Evolutionary conservation across 78 protist genomes (phyloP), one percentile per base, ranked within the genome.

Genomic region (Polysphondylium violaceum): DNA sequence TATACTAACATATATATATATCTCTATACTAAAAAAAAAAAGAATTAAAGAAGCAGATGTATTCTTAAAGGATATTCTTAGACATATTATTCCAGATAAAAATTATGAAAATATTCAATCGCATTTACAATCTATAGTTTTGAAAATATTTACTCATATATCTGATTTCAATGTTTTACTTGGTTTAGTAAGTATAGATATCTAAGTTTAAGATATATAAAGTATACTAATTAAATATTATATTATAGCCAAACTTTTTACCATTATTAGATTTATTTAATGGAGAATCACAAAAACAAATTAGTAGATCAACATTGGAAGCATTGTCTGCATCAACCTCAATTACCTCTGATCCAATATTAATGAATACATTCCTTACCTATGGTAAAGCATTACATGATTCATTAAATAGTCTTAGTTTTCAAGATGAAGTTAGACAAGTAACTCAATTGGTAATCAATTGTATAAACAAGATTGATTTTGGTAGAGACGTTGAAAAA

Each of bases 341-440:
- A 1, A 40, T 74, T 44, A 83, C 68, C 17, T 86, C 93, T 4
- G 98, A 95, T 56, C 96, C 94, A 38, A 63, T 88, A 23, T 33
- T 77, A 1, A 58, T 95, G 27, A 87, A 87, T 53, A 86, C 85
- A 31, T 72, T 95, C 47, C 79, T 96, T 72, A 86, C 78, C 23
- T 27, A 94, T 65, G 86, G 83, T 56, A 93, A 83, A 50, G 74
- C 86, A 25, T 59, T 91, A 73, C 98, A 96, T 60, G 98, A 96
- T 74, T 71, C 96, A 31, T 29, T 96, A 47, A 79, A 90, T 72
- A 61, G 92, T 41, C 65, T 93, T 21, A 36, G 76, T 31, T 78
- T 83, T 40, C 92, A 75, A 41, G 97, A 96, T 59, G 98, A 96
- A 64, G 65, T 88, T 21, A 69, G 96, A 27, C 96, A 94, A 74